Conservation (phyloP, 1,139 yeast species). For the Hyphopichia fennica region DNA sequence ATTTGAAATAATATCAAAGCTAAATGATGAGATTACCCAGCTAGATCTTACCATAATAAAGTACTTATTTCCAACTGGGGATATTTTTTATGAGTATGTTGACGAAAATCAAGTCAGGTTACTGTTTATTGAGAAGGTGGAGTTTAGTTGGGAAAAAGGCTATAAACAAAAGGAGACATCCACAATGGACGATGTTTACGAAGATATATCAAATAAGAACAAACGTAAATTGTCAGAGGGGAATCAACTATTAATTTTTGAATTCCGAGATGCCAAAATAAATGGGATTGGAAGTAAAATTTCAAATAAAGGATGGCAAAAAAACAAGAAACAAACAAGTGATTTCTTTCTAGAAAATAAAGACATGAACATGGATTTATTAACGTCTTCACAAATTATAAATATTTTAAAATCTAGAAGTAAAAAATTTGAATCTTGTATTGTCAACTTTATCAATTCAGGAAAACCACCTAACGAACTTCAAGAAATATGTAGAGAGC, state of each 20-base stretch:
- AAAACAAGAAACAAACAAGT: not conserved
- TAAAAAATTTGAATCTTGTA: constrained; percentile 47
- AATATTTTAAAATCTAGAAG: constrained; percentile 62
- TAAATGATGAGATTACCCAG: constrained; percentile 27
- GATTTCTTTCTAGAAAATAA: constrained; percentile 28
- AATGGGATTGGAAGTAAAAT: constrained; percentile 37
- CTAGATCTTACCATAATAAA: constrained; percentile 65
- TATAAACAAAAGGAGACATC: constrained; percentile 37
- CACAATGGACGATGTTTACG: constrained; percentile 32
- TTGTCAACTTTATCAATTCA: constrained; percentile 36
- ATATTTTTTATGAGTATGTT: constrained; percentile 65
- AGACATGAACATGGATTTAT: constrained; percentile 20
- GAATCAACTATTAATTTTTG: constrained; percentile 66
- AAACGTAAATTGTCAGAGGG: constrained; percentile 8
- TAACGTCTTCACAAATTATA: constrained; percentile 42
- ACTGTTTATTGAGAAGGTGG: constrained; percentile 31
- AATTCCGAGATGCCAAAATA: constrained; percentile 68
- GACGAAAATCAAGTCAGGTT: constrained; percentile 64
- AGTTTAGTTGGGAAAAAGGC: constrained; percentile 44
- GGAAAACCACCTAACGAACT: constrained; percentile 17
- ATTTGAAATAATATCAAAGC: constrained; percentile 30
- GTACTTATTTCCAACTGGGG: constrained; percentile 65
- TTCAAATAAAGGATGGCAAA: constrained; percentile 9
- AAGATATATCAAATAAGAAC: constrained; percentile 5
- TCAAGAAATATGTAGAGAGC: constrained; percentile 21